Conservation (phyloP, 225 moss, liverwort and hornwort species). For the Takakia lepidozioides region DNA sequence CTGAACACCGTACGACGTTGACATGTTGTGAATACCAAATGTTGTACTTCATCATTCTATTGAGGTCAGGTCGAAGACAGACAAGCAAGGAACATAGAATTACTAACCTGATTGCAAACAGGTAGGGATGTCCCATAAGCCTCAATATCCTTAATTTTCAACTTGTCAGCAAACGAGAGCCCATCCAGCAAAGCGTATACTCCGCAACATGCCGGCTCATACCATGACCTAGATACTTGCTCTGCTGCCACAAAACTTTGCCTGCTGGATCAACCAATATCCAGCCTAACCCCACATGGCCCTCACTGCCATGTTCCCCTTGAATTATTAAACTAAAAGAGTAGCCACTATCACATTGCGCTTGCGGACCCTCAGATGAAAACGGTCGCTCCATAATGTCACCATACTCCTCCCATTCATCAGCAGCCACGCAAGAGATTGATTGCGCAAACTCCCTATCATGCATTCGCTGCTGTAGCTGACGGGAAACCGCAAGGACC, state of each 20-base stretch:
- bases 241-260: conserved; percentile 43
- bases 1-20: too few species aligned
- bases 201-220: conserved; percentile 38
- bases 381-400: conserved; percentile 27
- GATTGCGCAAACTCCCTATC: conserved; percentile 27
- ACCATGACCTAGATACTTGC: conserved; percentile 40
- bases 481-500: not conserved
- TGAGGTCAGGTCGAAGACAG: not conserved
- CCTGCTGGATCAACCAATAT: conserved; percentile 35
- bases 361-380: conserved; percentile 8
- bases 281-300: conserved; percentile 54
- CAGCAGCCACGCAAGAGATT: conserved; percentile 25
- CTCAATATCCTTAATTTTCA: conserved; percentile 29
- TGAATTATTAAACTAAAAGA: conserved; percentile 17
- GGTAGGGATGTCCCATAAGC: conserved; percentile 35
- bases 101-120: conserved; percentile 56
- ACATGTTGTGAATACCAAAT: too few species aligned
- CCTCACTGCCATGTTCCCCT: conserved; percentile 35
- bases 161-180: conserved; percentile 39
- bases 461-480: conserved; percentile 17
- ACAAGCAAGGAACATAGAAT: not conserved
- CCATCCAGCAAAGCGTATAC: conserved; percentile 58
- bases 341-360: conserved; percentile 24
- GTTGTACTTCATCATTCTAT: too few species aligned
- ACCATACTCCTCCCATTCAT: conserved; percentile 31